These are phyloP conservation scores for Antitrichia curtipendula DNA, from an alignment of 225 moss, liverwort and hornwort genomes.

Conservation along the genomic window DNA sequence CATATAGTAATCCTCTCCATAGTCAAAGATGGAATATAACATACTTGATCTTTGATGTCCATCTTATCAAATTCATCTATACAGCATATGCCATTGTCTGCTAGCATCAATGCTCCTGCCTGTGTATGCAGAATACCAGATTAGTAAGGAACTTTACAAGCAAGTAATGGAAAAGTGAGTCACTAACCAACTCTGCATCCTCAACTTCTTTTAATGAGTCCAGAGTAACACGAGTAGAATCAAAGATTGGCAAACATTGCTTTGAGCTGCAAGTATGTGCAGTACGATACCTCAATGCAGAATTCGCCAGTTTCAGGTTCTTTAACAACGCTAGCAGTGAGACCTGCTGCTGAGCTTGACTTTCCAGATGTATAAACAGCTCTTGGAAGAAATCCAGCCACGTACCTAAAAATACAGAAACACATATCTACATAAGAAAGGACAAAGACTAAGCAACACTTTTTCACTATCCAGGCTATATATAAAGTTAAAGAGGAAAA, in stretches of 20 bases:
- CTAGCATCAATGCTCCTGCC: constrained; percentile 99
- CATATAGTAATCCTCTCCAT: not conserved
- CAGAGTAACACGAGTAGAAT: not conserved
- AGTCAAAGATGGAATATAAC: not conserved
- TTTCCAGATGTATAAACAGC: constrained; percentile 99
- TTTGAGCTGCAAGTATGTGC: not conserved
- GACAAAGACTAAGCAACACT: not conserved
- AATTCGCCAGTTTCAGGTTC: constrained; percentile 99
- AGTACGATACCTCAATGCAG: constrained; percentile 71
- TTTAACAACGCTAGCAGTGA: constrained; percentile 98
- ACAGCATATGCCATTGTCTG: constrained; percentile 98
- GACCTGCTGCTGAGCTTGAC: constrained; percentile 96
- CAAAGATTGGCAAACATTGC: not conserved
- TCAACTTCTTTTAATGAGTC: not conserved
- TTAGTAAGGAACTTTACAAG: not conserved
- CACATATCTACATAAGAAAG: not conserved
- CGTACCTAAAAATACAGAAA: constrained; percentile 46
- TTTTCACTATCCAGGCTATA: not conserved
- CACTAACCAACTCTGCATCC: not conserved
- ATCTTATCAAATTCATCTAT: constrained; percentile 99
- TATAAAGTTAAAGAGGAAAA: not conserved
- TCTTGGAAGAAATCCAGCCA: constrained; percentile 93
- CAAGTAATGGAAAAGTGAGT: not conserved
- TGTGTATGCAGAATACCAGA: constrained; percentile 10
- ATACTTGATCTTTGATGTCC: constrained; percentile 99